Evolutionary conservation across 805 yeast genomes (phyloP).

Genomic region (Maudiozyma turicensis): DNA sequence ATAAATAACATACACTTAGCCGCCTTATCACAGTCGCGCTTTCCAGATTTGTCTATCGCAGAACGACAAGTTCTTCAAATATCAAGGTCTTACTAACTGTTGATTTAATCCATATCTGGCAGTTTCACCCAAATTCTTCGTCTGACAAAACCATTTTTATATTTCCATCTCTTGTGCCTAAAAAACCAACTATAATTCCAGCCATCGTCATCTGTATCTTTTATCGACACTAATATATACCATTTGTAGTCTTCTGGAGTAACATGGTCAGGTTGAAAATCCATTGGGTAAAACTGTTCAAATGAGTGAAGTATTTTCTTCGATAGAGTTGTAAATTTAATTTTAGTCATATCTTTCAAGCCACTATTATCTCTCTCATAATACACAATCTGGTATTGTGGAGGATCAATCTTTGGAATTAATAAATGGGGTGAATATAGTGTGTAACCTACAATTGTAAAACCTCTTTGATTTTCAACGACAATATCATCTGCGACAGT

Average conservation of each 20-base stretch:
- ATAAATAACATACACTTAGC: not conserved
- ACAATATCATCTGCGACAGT: conserved; percentile 30
- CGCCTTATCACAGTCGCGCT: too few relatives aligned
- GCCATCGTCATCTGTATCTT: conserved; percentile 75
- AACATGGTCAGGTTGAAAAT: conserved; percentile 1
- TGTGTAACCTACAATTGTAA: conserved; percentile 43
- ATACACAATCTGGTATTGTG: conserved; percentile 21
- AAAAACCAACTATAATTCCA: conserved; percentile 60
- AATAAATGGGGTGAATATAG: conserved; percentile 38
- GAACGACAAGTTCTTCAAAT: too few relatives aligned
- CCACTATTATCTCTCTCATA: not conserved
- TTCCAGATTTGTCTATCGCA: too few relatives aligned
- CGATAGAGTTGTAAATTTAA: conserved; percentile 7
- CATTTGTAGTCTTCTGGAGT: conserved; percentile 33
- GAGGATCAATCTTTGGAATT: conserved; percentile 41
- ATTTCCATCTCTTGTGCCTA: conserved; percentile 48
- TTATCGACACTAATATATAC: conserved; percentile 57
- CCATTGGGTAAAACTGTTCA: conserved; percentile 15
- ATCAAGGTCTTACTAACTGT: too few relatives aligned
- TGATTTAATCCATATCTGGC: not conserved
- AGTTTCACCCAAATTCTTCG: conserved; percentile 54
- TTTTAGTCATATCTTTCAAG: not conserved
- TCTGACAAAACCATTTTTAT: conserved; percentile 53
- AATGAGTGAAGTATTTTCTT: conserved; percentile 11
- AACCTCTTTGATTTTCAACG: conserved; percentile 48